These are phyloP conservation scores for Marasmius tenuissimus DNA, from an alignment of 1,284 basidiomycete genomes.

Conservation along the genomic window DNA sequence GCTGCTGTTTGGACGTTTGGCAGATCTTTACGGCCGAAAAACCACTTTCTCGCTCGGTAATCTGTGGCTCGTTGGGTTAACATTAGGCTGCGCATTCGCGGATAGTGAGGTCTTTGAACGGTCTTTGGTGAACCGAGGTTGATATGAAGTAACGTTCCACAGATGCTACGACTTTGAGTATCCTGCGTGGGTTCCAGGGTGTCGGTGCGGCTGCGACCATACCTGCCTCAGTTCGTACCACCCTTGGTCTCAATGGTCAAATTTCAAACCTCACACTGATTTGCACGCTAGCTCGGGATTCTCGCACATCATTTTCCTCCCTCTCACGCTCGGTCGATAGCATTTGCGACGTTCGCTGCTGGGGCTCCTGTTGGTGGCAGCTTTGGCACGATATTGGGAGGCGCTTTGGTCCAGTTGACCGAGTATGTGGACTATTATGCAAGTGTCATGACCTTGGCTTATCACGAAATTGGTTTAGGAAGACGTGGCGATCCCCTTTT, in stretches of 20 bases:
- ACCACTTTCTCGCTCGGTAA: slow-evolving; percentile 59
- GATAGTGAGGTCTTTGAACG: slow-evolving; percentile 33
- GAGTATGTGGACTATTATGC: slow-evolving; percentile 27
- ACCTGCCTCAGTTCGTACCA: slow-evolving; percentile 64
- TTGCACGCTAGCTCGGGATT: slow-evolving; percentile 60
- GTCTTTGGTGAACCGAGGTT: not conserved
- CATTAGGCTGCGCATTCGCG: slow-evolving; percentile 55
- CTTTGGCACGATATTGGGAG: slow-evolving; percentile 67
- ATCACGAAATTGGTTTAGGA: slow-evolving; percentile 12
- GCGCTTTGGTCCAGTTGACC: slow-evolving; percentile 68
- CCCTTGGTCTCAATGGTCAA: not conserved
- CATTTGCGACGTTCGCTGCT: slow-evolving; percentile 76
- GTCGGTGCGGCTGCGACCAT: slow-evolving; percentile 68
- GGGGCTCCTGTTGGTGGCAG: slow-evolving; percentile 80
- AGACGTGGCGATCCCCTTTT: slow-evolving; percentile 43
- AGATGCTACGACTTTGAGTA: slow-evolving; percentile 57
- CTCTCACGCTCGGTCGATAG: slow-evolving; percentile 62
- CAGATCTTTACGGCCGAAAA: slow-evolving; percentile 73
- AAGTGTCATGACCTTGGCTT: not conserved
- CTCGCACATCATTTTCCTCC: slow-evolving; percentile 75
- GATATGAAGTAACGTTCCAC: not conserved
- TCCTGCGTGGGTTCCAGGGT: slow-evolving; percentile 74
- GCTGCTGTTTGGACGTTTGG: slow-evolving; percentile 67
- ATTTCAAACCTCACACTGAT: not conserved
- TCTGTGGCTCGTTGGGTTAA: slow-evolving; percentile 42